Evolutionary conservation across 768 basidiomycete genomes (phyloP).

Genomic region (Ephemerocybe angulata): DNA sequence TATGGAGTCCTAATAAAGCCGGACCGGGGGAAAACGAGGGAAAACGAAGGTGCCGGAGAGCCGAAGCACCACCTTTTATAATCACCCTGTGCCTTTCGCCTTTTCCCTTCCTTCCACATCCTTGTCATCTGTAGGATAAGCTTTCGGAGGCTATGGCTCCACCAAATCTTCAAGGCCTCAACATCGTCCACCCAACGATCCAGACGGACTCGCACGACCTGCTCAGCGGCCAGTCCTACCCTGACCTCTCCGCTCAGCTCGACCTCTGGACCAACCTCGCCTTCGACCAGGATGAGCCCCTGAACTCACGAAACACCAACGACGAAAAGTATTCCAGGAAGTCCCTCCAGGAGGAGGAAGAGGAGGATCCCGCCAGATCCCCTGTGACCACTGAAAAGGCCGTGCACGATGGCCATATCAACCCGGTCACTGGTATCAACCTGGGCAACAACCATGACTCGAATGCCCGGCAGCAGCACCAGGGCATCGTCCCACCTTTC

Average conservation of each 20-base stretch:
- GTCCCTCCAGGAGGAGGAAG: constrained; percentile 39
- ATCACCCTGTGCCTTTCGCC: neutral
- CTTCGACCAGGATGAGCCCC: constrained; percentile 74
- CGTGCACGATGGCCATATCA: constrained; percentile 54
- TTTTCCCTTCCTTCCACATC: constrained; percentile 8
- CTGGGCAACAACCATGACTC: constrained; percentile 25
- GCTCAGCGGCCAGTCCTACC: constrained; percentile 58
- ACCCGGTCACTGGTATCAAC: constrained; percentile 51
- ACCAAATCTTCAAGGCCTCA: constrained; percentile 71
- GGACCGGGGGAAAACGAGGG: neutral
- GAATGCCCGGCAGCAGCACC: constrained; percentile 4
- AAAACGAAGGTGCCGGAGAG: neutral
- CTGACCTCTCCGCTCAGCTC: constrained; percentile 73
- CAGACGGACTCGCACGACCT: constrained; percentile 52
- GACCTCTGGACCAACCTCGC: constrained; percentile 81
- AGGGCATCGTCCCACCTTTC: constrained; percentile 33
- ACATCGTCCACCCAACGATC: constrained; percentile 61
- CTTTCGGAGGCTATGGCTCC: constrained; percentile 46
- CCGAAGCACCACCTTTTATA: constrained; percentile 1
- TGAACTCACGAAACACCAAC: constrained; percentile 22
- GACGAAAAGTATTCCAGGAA: constrained; percentile 35
- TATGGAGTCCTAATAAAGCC: neutral
- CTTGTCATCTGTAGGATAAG: constrained; percentile 8
- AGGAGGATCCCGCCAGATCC: constrained; percentile 41
- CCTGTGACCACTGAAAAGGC: constrained; percentile 38